A percentile compares a stretch with the other conserved stretches of the same genome.
Conservation (phyloP, 257 asterid species). For the Solanum pinnatisectum region DNA sequence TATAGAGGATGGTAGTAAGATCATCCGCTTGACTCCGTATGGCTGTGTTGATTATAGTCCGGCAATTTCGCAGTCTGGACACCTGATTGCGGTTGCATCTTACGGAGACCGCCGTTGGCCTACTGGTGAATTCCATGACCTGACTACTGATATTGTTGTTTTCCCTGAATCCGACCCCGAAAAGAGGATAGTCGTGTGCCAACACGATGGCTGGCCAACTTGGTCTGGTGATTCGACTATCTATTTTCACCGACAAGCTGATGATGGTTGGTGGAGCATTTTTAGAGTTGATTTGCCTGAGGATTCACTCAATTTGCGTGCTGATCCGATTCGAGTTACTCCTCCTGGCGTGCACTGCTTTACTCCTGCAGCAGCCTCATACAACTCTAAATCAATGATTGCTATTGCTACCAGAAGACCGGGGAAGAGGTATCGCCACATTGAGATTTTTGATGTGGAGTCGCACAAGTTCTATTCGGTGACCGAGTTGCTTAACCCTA, state of each 20-base stretch:
- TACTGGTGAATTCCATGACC: conserved; percentile 48
- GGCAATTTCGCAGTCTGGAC: conserved; percentile 49
- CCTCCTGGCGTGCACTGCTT: conserved; percentile 77
- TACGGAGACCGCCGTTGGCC: conserved; percentile 49
- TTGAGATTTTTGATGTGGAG: conserved; percentile 56
- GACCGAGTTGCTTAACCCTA: conserved; percentile 42
- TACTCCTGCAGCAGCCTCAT: conserved; percentile 45
- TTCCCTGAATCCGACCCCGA: conserved; percentile 36
- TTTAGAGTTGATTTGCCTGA: conserved; percentile 34
- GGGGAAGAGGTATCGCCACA: conserved; percentile 48
- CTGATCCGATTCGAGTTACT: conserved; percentile 47
- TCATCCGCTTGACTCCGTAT: conserved; percentile 47
- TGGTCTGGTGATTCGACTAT: conserved; percentile 57
- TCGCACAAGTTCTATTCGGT: conserved; percentile 33
- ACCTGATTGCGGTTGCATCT: conserved; percentile 61
- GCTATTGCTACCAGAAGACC: conserved; percentile 70
- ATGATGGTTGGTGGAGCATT: conserved; percentile 96
- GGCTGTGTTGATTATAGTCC: conserved; percentile 66
- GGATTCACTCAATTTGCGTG: neutral
- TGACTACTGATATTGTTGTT: conserved; percentile 55
- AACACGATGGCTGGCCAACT: conserved; percentile 82
- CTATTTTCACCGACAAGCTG: conserved; percentile 62
- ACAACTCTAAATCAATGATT: conserved; percentile 12
- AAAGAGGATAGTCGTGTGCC: conserved; percentile 29
- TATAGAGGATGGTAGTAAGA: neutral